Evolutionary conservation across 225 moss, liverwort and hornwort genomes (phyloP).

Genomic region (Antitrichia curtipendula): DNA sequence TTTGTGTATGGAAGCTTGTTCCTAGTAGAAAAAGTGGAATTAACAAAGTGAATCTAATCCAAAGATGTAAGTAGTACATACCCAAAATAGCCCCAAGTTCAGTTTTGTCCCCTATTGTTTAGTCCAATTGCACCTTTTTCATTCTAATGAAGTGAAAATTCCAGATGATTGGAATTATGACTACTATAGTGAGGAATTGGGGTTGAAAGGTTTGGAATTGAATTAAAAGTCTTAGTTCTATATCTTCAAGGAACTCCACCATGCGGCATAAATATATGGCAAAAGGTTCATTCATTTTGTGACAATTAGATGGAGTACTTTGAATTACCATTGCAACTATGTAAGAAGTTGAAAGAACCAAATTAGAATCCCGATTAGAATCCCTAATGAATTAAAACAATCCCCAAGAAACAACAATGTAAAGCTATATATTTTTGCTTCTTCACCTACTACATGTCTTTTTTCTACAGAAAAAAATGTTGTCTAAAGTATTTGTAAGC

Average conservation of each 20-base stretch:
- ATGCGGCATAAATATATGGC: neutral
- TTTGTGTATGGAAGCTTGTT: rapidly evolving
- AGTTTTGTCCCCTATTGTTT: rapidly evolving
- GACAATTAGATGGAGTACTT: too few relatives aligned
- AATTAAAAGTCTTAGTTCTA: neutral
- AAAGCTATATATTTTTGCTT: too few relatives aligned
- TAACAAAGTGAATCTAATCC: neutral
- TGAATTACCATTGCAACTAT: too few relatives aligned
- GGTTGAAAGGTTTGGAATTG: neutral
- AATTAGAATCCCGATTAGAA: too few relatives aligned
- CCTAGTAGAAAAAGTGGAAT: rapidly evolving
- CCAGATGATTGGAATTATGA: neutral
- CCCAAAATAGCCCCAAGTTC: rapidly evolving
- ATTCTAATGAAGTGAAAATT: neutral
- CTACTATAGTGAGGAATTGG: neutral
- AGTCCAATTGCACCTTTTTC: neutral
- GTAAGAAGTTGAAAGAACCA: too few relatives aligned
- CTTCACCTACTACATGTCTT: too few relatives aligned
- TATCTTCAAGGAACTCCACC: neutral
- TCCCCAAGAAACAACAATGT: too few relatives aligned
- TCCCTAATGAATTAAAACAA: too few relatives aligned
- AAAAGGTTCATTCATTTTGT: too few relatives aligned
- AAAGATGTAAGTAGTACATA: neutral
- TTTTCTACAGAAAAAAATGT: too few relatives aligned
- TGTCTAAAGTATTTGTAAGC: too few relatives aligned